These are phyloP conservation scores for Aspergillus pseudonomiae DNA, from an alignment of 2,329 filamentous ascomycete species.

Conservation along the genomic window DNA sequence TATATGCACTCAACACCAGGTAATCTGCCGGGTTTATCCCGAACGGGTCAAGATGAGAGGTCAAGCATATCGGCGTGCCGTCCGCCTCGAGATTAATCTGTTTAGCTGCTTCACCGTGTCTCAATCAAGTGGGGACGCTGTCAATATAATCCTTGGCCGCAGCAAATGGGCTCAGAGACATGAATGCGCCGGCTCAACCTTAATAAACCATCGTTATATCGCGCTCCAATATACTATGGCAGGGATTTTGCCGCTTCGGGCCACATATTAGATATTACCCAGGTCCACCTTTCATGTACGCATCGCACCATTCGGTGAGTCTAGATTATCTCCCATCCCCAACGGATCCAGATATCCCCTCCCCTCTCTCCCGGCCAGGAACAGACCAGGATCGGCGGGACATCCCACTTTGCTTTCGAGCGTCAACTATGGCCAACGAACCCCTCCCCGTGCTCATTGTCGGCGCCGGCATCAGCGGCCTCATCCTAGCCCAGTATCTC, in stretches of 20 bases:
- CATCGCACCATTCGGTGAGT: background rate
- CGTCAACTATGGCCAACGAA: background rate
- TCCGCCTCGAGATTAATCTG: background rate
- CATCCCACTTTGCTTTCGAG: background rate
- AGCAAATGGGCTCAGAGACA: background rate
- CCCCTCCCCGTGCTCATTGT: conserved; percentile 33
- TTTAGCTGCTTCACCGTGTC: background rate
- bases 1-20: background rate
- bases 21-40: background rate
- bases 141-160: background rate
- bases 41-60: background rate
- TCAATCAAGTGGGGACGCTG: conserved; percentile 8
- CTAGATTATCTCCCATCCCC: background rate
- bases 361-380: background rate
- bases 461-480: conserved; percentile 48
- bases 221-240: background rate
- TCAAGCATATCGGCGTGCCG: background rate
- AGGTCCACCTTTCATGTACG: background rate
- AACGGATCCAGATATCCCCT: background rate
- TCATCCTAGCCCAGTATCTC: conserved; percentile 47
- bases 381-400: background rate
- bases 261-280: background rate
- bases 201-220: background rate
- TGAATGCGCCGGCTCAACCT: background rate
- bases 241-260: background rate